A percentile compares a stretch with the other conserved stretches of the same genome.
Evolutionary conservation across 768 basidiomycete genomes (phyloP).

Genomic region (Suillus ampliporus): DNA sequence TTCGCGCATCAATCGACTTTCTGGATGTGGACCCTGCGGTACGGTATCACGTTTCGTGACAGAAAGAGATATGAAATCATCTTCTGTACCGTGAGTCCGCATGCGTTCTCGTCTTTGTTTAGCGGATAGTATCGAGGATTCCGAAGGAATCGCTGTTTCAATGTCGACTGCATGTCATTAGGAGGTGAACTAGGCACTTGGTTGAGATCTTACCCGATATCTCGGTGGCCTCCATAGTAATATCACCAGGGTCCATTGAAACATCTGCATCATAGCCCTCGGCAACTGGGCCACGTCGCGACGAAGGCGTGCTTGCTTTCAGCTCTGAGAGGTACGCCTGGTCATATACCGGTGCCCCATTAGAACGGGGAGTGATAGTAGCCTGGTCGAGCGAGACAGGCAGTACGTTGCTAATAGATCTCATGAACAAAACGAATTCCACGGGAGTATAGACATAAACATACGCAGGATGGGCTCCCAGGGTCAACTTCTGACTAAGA

Average conservation of each 20-base stretch:
- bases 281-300: conserved; percentile 48
- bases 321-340: conserved; percentile 76
- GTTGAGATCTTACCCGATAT: conserved; percentile 34
- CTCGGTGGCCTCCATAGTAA: conserved; percentile 38
- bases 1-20: conserved; percentile 80
- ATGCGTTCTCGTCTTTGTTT: conserved; percentile 79
- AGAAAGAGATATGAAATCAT: conserved; percentile 83
- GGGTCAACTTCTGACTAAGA: conserved; percentile 67
- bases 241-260: conserved; percentile 49
- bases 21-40: conserved; percentile 79
- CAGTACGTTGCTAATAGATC: conserved; percentile 42
- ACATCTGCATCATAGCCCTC: conserved; percentile 56
- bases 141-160: conserved; percentile 65
- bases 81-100: conserved; percentile 53
- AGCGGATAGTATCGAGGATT: conserved; percentile 72
- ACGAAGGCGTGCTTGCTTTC: conserved; percentile 74
- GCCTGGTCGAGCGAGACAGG: conserved; percentile 60
- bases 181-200: neutral
- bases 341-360: conserved; percentile 68
- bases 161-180: conserved; percentile 37
- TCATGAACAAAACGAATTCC: conserved; percentile 18
- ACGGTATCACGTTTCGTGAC: conserved; percentile 60
- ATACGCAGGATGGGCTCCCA: conserved; percentile 61
- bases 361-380: conserved; percentile 49
- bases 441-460: conserved; percentile 15